These are phyloP conservation scores for Tricholoma saponaceum DNA, from an alignment of 768 basidiomycete genomes.

Conservation along the genomic window DNA sequence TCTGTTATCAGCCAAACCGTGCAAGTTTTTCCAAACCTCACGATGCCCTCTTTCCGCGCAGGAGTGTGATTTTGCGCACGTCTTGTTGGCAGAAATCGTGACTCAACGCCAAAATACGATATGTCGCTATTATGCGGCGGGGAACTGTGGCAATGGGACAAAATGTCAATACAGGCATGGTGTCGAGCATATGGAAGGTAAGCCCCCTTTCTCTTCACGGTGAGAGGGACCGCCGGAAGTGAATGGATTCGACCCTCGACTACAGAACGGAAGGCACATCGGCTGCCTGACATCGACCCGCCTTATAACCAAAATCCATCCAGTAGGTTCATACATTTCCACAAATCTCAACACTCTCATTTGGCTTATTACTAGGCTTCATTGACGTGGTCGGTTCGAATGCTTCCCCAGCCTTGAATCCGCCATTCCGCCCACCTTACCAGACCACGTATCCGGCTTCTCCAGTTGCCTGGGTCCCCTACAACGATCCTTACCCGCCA, in stretches of 20 bases:
- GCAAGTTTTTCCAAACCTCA: slow-evolving; percentile 41
- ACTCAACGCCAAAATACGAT: slow-evolving; percentile 14
- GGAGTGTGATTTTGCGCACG: slow-evolving; percentile 45
- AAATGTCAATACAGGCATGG: slow-evolving; percentile 36
- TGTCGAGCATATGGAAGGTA: slow-evolving; percentile 12
- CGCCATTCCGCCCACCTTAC: neutral
- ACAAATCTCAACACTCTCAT: neutral
- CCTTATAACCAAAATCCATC: neutral
- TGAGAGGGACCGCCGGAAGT: neutral
- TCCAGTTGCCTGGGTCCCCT: slow-evolving; percentile 2
- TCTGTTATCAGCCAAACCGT: slow-evolving; percentile 39
- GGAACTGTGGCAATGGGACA: slow-evolving; percentile 32
- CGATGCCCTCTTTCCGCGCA: slow-evolving; percentile 40
- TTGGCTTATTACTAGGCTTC: neutral
- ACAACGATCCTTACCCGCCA: slow-evolving; percentile 3
- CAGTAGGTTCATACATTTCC: neutral
- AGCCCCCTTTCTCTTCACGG: slow-evolving; percentile 1
- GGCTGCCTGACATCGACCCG: neutral
- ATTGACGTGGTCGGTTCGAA: neutral
- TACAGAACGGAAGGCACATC: neutral
- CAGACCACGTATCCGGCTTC: slow-evolving; percentile 4
- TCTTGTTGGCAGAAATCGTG: slow-evolving; percentile 24
- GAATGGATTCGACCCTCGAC: slow-evolving; percentile 1
- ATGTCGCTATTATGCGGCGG: slow-evolving; percentile 33
- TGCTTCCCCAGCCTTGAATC: neutral